Base-by-base conservation (phyloP, 2,329 filamentous ascomycete genomes). In the Cercospora sp. region DNA sequence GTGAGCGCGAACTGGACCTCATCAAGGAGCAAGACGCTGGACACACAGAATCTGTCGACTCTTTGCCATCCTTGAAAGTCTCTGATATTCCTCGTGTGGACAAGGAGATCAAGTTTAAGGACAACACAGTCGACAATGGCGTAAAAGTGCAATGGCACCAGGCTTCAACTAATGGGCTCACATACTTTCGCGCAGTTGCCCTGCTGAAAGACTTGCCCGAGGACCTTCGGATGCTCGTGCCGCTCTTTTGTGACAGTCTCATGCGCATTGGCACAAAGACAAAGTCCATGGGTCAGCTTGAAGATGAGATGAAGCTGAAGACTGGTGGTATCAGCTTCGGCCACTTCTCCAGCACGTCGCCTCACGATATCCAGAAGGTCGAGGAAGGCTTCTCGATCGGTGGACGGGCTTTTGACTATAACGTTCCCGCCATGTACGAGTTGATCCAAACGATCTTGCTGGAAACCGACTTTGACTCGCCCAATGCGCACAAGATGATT, bases 221-320 rank as follows among this genome's bases (percentile, higher is more conserved):
- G 69, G 92, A 97, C 70, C 85, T 98, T 63, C 88, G 95, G 63
- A 85, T 92, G 73, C 84, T 98, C 67, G 87, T 98, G 59, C 95
- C 95, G 0, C 83, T 99, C 0, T 98, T 98, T 77, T 93, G 92
- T 13, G 94, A 97, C 77, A 90, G 91, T 43, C 89, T 99, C 69
- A 95, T 97, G 91, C 90, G 95, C 21, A 86, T 99, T 8, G 95
- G 95, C 13, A 99, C 94, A 2, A 91, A 91, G 74, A 87, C 89
- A 68, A 91, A 91, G 85, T 89, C 89, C 0, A 97, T 97, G 91
- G 95, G 97, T 79, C 90, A 97, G 79, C 87, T 98, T 62, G 95
- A 99, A 80, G 95, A 98, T 76, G 81, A 94, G 65, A 97, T 99
- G 79, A 98, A 98, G 80, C 86, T 98, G 32, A 97, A 96, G 82